Evolutionary conservation across 495 filamentous ascomycete species (phyloP), one percentile per base, ranked within the genome.

Genomic region (Lophiostoma macrostomum): DNA sequence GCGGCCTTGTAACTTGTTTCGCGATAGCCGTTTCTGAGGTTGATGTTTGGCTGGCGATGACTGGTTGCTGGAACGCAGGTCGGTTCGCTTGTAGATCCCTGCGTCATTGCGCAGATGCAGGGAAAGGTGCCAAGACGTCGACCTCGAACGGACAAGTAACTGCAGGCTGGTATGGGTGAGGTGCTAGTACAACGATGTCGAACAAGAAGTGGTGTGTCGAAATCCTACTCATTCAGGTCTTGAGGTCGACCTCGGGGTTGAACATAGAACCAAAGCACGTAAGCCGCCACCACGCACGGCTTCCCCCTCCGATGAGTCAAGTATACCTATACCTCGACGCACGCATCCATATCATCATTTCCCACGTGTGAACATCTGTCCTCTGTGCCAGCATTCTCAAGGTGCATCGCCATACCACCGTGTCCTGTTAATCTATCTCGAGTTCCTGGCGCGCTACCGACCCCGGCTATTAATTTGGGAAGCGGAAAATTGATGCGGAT

Each of bases 391-490:
- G 10, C n/a, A 11, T 10, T 18, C 6, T 14, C 8, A 10, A 6
- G 13, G 7, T 25, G 27, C 7, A 6, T 19, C 22, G 3, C 40
- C 16, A 19, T 32, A 18, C 55, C 19, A 58, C 34, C 39, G 55
- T 58, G 55, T 58, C 55, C 48, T 58, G 42, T 58, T 58, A 58
- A 58, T 58, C 39, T 52, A 46, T 28, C 12, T 24, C 30, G 30
- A 8, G 8, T 16, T 18, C 19, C 20, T 19, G 32, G 35, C 11
- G 32, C 13, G 38, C 25, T 35, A 1, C 19, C 29, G 6, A 29
- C 25, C 45, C 54, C 54, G 35, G 45, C 19, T 19, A 4, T 3
- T 45, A 52, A 58, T 58, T 35, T 58, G 55, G 55, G 34, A 52
- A 13, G 32, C 55, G 55, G 55, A 53, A 58, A 47, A 58, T 25